phyloP scores from a whole-genome alignment of 257 asterid species.

The Osmanthus fragrans region DNA sequence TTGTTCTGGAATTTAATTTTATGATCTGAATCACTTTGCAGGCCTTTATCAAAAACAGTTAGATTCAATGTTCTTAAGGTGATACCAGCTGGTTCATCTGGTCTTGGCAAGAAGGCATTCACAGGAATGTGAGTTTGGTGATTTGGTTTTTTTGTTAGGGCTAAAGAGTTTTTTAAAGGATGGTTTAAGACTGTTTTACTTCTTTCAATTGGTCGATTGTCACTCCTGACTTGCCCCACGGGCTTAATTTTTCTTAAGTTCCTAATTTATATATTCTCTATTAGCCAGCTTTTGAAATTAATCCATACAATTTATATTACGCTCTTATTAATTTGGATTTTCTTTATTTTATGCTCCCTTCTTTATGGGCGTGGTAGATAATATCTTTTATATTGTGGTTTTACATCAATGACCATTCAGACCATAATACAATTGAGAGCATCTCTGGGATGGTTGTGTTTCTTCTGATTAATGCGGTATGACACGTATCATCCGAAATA shows the following conservation, averaged over 20 bases:
- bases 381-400: too few relatives aligned
- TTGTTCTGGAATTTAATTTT: background rate
- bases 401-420: too few relatives aligned
- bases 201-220: background rate
- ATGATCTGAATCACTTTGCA: slow-evolving; percentile 5
- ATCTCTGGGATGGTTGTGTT: too few relatives aligned
- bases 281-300: background rate
- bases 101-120: slow-evolving; percentile 62
- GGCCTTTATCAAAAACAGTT: slow-evolving; percentile 70
- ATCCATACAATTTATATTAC: background rate
- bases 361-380: too few relatives aligned
- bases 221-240: background rate
- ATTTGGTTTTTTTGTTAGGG: background rate
- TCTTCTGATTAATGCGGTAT: too few relatives aligned
- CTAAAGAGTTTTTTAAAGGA: background rate
- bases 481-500: too few relatives aligned
- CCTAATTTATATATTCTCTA: background rate
- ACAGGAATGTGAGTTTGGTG: slow-evolving; percentile 41
- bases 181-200: slow-evolving; percentile 15
- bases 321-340: background rate
- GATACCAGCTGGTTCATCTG: slow-evolving; percentile 62
- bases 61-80: slow-evolving; percentile 69
- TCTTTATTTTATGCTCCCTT: too few relatives aligned
- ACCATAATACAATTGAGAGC: too few relatives aligned
- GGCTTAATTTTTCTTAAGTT: background rate